Conservation (phyloP, 1,284 basidiomycete genomes). For the Acaromyces ingoldii region DNA sequence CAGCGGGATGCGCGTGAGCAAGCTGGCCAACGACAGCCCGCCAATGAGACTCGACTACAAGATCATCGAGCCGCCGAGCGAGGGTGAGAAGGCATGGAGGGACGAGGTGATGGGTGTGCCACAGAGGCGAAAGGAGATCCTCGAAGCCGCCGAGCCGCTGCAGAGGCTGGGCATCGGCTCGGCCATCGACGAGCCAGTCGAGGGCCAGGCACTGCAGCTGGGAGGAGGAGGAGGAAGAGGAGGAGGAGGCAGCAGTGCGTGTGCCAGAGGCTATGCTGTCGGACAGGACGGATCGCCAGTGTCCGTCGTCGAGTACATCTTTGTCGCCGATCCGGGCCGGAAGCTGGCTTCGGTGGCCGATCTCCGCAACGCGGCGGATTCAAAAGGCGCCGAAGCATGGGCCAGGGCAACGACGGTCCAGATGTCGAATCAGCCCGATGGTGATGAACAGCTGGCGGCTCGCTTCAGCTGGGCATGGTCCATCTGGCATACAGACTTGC, state of each 20-base stretch:
- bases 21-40: constrained; percentile 13
- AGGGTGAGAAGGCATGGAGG: constrained; percentile 48
- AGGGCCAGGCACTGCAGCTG: background rate
- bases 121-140: constrained; percentile 11
- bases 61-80: constrained; percentile 55
- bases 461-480: constrained; percentile 28
- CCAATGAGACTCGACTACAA: constrained; percentile 20
- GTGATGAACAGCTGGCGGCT: too few species aligned
- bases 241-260: background rate
- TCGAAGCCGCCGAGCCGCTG: constrained; percentile 12
- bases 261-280: constrained; percentile 20
- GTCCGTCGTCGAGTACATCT: background rate
- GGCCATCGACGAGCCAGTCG: constrained; percentile 16
- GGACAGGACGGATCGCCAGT: constrained; percentile 20
- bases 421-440: too few species aligned
- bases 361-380: too few species aligned
- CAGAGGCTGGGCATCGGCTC: constrained; percentile 21
- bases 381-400: too few species aligned
- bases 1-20: constrained; percentile 48
- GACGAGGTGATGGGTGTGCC: constrained; percentile 4
- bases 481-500: constrained; percentile 18
- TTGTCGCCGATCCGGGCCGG: background rate
- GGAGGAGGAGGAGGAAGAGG: constrained; percentile 7
- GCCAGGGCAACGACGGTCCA: too few species aligned
- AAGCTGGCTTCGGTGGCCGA: too few species aligned